Evolutionary conservation across 192 early-diverging fungal species (phyloP).

Genomic region (Coemansia sp.): DNA sequence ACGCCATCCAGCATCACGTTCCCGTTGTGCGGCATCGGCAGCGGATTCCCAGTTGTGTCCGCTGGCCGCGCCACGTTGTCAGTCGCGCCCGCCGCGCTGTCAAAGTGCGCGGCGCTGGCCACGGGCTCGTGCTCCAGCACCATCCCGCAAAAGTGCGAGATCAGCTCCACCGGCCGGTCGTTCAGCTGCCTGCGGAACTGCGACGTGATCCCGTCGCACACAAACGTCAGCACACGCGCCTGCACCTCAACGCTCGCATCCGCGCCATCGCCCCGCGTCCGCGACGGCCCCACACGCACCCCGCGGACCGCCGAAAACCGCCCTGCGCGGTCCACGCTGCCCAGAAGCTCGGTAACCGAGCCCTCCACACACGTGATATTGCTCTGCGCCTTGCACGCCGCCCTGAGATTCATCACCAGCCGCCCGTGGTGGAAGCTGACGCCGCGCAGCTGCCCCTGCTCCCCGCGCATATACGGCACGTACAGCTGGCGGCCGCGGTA

Average conservation of each 20-base stretch:
- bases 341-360: constrained; percentile 68
- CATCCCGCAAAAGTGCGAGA: constrained; percentile 50
- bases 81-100: constrained; percentile 62
- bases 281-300: constrained; percentile 19
- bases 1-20: constrained; percentile 87
- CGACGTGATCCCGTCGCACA: constrained; percentile 94
- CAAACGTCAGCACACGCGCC: constrained; percentile 65
- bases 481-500: constrained; percentile 60
- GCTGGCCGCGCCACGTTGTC: neutral
- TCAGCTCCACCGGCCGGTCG: constrained; percentile 12
- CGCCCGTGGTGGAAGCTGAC: constrained; percentile 92
- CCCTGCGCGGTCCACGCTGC: constrained; percentile 10
- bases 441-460: constrained; percentile 56
- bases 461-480: constrained; percentile 67
- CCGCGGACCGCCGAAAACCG: constrained; percentile 14
- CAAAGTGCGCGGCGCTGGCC: constrained; percentile 75
- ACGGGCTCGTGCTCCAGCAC: constrained; percentile 42
- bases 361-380: constrained; percentile 76
- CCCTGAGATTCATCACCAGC: constrained; percentile 83
- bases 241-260: constrained; percentile 24
- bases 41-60: constrained; percentile 14
- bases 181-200: constrained; percentile 75
- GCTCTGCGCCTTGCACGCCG: constrained; percentile 54
- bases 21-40: constrained; percentile 86
- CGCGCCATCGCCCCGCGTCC: neutral